Conservation (phyloP, 225 moss, liverwort and hornwort species). For the Sphagnum tenellum region DNA sequence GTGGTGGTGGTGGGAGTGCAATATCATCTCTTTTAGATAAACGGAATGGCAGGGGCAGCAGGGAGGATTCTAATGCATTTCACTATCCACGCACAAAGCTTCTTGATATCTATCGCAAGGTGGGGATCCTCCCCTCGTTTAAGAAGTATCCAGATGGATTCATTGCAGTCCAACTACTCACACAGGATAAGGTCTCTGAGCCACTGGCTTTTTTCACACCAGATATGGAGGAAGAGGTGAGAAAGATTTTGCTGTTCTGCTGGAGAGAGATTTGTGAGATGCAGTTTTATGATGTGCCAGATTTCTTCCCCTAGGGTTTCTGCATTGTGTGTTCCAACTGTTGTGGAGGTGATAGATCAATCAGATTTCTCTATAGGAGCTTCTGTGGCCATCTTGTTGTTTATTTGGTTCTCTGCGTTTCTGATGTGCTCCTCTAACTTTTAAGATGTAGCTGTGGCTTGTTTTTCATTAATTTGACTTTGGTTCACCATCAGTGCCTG, state of each 20-base stretch:
- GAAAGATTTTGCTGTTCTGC: background rate
- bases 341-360: too few species aligned
- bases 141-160: constrained; percentile 75
- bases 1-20: constrained; percentile 37
- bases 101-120: constrained; percentile 86
- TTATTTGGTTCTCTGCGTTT: too few species aligned
- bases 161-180: constrained; percentile 72
- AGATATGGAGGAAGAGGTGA: constrained; percentile 89
- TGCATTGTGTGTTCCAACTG: too few species aligned
- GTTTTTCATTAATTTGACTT: too few species aligned
- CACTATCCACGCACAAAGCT: constrained; percentile 90
- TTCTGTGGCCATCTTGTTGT: too few species aligned
- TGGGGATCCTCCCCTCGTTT: constrained; percentile 46
- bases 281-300: too few species aligned
- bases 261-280: too few species aligned
- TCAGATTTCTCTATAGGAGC: too few species aligned
- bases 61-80: constrained; percentile 47
- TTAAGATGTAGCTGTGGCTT: too few species aligned
- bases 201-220: constrained; percentile 97
- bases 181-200: constrained; percentile 76
- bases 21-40: constrained; percentile 25
- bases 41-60: constrained; percentile 42
- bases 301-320: too few species aligned
- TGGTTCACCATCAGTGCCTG: too few species aligned
- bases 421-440: too few species aligned